Evolutionary conservation across 2,329 filamentous ascomycete genomes (phyloP).

Genomic region (Emmonsiellopsis sp.): DNA sequence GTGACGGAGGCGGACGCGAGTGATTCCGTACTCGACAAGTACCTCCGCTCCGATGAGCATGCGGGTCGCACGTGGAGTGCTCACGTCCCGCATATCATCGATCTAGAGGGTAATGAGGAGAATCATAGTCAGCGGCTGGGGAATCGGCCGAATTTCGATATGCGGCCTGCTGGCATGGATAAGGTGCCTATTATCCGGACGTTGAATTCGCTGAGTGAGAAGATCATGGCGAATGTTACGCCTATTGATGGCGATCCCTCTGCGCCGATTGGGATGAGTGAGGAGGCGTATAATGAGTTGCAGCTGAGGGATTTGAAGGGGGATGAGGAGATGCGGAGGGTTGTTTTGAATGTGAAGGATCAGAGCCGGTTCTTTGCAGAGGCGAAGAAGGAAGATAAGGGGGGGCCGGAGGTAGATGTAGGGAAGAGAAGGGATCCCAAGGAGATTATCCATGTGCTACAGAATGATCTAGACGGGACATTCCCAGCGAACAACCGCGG

Average conservation of each 20-base stretch:
- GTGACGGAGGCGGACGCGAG: conserved; percentile 66
- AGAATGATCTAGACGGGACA: conserved; percentile 46
- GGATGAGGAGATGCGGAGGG: conserved; percentile 62
- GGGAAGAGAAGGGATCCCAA: conserved; percentile 52
- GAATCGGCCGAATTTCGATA: conserved; percentile 81
- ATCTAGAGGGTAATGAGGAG: conserved; percentile 88
- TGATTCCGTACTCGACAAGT: conserved; percentile 76
- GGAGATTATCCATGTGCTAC: conserved; percentile 57
- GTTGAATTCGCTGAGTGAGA: conserved; percentile 83
- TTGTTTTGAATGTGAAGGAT: conserved; percentile 80
- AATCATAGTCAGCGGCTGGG: conserved; percentile 81
- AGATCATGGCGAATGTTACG: conserved; percentile 80
- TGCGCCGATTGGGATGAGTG: conserved; percentile 57
- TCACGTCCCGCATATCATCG: conserved; percentile 78
- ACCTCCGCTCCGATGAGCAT: conserved; percentile 63
- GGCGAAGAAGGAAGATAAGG: conserved; percentile 29
- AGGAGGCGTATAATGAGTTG: conserved; percentile 64
- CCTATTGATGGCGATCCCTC: conserved; percentile 64
- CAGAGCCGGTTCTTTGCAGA: conserved; percentile 67
- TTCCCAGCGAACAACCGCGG: conserved; percentile 48
- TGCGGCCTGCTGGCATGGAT: conserved; percentile 63
- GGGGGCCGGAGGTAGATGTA: conserved; percentile 50
- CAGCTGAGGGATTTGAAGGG: conserved; percentile 70
- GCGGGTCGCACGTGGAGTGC: conserved; percentile 43
- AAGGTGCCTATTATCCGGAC: conserved; percentile 84